Conservation (phyloP, 73 alveolate species). For the Tetrahymena borealis region DNA sequence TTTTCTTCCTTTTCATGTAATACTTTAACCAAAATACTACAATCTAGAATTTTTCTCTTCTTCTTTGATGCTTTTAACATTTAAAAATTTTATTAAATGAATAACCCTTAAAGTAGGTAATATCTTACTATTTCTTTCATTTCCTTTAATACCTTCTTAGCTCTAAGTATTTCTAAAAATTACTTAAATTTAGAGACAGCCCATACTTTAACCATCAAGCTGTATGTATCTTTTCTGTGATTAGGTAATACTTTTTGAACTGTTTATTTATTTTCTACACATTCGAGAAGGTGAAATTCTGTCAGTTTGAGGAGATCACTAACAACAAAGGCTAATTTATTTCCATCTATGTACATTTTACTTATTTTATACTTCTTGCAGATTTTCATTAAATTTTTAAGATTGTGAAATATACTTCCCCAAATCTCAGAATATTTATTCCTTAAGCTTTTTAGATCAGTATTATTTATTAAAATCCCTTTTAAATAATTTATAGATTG, state of each 20-base stretch:
- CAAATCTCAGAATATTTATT: not conserved
- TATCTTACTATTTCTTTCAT: not conserved
- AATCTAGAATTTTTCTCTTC: not conserved
- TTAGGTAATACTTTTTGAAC: not conserved
- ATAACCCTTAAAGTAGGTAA: too few species aligned
- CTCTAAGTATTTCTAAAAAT: not conserved
- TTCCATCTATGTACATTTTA: not conserved
- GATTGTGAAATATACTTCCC: not conserved
- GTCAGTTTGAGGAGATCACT: not conserved
- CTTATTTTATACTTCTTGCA: not conserved
- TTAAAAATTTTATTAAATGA: too few species aligned
- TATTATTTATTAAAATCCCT: not conserved
- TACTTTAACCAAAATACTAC: not conserved
- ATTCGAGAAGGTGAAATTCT: not conserved
- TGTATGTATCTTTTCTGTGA: not conserved
- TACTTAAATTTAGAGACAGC: not conserved
- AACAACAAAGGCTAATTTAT: not conserved
- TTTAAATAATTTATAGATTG: too few species aligned
- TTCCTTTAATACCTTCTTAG: not conserved
- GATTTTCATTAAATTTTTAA: not conserved
- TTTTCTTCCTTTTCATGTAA: not conserved
- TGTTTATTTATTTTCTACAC: not conserved
- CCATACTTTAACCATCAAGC: not conserved
- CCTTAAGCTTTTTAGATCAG: not conserved
- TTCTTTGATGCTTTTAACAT: not conserved